Conservation (phyloP, 306 rosid species). For the Malus sylvestris region DNA sequence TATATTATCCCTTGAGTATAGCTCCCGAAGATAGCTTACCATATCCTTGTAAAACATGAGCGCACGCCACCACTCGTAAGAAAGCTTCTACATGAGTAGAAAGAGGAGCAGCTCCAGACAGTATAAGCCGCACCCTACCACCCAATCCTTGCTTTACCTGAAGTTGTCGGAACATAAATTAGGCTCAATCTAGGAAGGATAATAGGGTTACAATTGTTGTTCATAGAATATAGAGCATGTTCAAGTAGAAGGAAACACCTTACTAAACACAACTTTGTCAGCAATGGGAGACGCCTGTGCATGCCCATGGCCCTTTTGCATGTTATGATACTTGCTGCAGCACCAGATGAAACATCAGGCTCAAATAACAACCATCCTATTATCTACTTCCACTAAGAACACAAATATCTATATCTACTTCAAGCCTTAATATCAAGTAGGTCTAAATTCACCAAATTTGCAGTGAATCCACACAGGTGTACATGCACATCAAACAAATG, state of each 20-base stretch:
- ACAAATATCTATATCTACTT: background rate
- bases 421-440: background rate
- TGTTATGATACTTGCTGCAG: slow-evolving; percentile 60
- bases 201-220: background rate
- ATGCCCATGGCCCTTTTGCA: slow-evolving; percentile 62
- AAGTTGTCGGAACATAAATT: slow-evolving; percentile 21
- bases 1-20: background rate
- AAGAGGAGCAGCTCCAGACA: slow-evolving; percentile 97
- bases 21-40: slow-evolving; percentile 40
- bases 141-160: slow-evolving; percentile 95
- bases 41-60: slow-evolving; percentile 95
- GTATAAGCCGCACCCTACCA: slow-evolving; percentile 75
- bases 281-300: slow-evolving; percentile 53
- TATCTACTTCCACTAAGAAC: background rate
- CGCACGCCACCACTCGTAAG: slow-evolving; percentile 82
- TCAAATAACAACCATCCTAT: background rate
- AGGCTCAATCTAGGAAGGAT: slow-evolving; percentile 20
- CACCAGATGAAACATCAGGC: slow-evolving; percentile 8
- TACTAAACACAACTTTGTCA: slow-evolving; percentile 76
- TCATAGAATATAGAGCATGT: background rate
- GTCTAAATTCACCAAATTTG: background rate
- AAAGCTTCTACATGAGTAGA: slow-evolving; percentile 68
- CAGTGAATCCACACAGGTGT: background rate
- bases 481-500: background rate
- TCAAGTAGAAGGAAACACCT: slow-evolving; percentile 34